Percentiles rank a stretch among this genome's conserved stretches.
phyloP scores from a whole-genome alignment of 176 grass and related monocot species.

The Bolboschoenus planiculmis region DNA sequence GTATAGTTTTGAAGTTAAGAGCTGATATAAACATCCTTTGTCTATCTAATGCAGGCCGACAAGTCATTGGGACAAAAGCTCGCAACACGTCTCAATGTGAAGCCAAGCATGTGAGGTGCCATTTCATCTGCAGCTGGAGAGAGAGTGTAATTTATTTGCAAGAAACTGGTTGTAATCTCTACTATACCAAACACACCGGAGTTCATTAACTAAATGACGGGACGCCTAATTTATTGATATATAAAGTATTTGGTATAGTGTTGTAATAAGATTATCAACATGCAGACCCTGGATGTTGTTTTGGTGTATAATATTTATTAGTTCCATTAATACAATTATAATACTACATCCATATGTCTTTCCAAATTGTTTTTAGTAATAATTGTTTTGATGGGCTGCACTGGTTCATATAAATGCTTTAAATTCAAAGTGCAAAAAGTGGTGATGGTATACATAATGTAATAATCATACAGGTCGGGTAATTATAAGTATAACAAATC shows the following conservation, averaged over 20 bases:
- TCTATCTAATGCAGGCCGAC: constrained; percentile 48
- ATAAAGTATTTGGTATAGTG: constrained; percentile 22
- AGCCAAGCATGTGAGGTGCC: constrained; percentile 65
- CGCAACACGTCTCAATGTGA: constrained; percentile 59
- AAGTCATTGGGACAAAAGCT: constrained; percentile 90
- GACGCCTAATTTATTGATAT: constrained; percentile 5
- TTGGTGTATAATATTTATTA: constrained; percentile 18
- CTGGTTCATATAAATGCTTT: neutral
- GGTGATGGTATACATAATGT: neutral
- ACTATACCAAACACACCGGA: constrained; percentile 13
- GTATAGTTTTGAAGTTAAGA: neutral
- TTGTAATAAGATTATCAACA: constrained; percentile 28
- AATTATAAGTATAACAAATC: neutral
- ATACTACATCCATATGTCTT: neutral
- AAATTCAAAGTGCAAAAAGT: neutral
- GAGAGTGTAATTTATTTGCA: constrained; percentile 4
- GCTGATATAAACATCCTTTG: neutral
- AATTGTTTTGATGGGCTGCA: neutral
- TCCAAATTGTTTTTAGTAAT: neutral
- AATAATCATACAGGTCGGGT: neutral
- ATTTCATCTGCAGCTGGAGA: neutral
- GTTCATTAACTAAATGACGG: constrained; percentile 6
- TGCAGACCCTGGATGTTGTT: constrained; percentile 25
- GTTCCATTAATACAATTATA: neutral
- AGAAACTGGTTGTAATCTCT: neutral